Evolutionary conservation across 2,329 filamentous ascomycete species (phyloP).

Genomic region (Xylaria sp.): DNA sequence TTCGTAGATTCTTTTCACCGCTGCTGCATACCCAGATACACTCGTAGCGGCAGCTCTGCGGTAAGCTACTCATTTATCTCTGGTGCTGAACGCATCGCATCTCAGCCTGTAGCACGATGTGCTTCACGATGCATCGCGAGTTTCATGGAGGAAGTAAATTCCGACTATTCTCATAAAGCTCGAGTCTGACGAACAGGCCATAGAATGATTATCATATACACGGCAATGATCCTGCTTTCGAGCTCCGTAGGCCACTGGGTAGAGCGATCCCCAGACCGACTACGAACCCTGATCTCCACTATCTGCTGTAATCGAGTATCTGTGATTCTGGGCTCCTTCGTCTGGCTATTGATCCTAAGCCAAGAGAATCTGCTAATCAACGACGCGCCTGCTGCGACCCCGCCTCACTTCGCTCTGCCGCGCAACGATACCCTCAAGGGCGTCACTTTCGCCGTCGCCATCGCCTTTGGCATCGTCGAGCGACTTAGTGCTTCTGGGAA

Average conservation of each 20-base stretch:
- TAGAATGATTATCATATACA: slow-evolving; percentile 50
- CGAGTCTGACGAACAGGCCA: slow-evolving; percentile 18
- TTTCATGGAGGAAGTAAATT: not conserved
- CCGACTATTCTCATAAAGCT: too few species aligned
- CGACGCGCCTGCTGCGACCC: slow-evolving; percentile 13
- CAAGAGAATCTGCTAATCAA: slow-evolving; percentile 42
- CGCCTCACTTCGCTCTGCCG: slow-evolving; percentile 39
- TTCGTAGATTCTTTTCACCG: slow-evolving; percentile 63
- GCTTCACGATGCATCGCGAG: not conserved
- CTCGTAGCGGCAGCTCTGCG: slow-evolving; percentile 54
- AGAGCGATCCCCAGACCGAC: slow-evolving; percentile 53
- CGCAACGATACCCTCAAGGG: slow-evolving; percentile 47
- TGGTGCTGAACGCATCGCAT: not conserved
- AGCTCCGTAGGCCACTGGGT: slow-evolving; percentile 57
- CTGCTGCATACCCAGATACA: slow-evolving; percentile 58
- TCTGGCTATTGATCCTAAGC: slow-evolving; percentile 54
- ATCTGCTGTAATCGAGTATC: slow-evolving; percentile 55
- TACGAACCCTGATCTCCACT: slow-evolving; percentile 55
- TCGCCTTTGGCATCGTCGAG: slow-evolving; percentile 55
- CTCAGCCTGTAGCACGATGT: not conserved
- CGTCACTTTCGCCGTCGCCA: slow-evolving; percentile 50
- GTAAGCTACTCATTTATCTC: slow-evolving; percentile 42
- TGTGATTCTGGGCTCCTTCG: slow-evolving; percentile 54
- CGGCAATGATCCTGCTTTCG: slow-evolving; percentile 56
- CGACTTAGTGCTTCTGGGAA: slow-evolving; percentile 56